phyloP scores from a whole-genome alignment of 768 basidiomycete species.

The Dacryopinax primogenitus region DNA sequence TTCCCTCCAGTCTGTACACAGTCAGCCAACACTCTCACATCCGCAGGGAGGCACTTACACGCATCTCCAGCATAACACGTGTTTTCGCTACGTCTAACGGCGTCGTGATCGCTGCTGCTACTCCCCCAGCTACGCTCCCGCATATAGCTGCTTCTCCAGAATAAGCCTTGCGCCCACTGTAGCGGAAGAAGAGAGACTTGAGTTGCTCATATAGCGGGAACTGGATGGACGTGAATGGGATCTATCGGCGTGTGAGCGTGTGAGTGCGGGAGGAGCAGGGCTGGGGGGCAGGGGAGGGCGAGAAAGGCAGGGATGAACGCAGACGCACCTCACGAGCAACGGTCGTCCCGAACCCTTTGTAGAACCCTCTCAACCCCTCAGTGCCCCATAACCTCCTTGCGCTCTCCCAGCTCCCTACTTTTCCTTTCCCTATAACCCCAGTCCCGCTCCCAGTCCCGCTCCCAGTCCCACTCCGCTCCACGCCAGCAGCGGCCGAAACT shows the following conservation, averaged over 20 bases:
- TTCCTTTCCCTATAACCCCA: too few relatives aligned
- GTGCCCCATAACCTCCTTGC: slow-evolving; percentile 25
- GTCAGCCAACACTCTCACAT: neutral
- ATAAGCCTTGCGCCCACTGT: slow-evolving; percentile 39
- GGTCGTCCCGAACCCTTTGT: slow-evolving; percentile 75
- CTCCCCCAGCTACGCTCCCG: slow-evolving; percentile 79
- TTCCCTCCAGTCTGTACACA: neutral
- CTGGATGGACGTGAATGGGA: slow-evolving; percentile 91
- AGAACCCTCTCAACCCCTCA: slow-evolving; percentile 68
- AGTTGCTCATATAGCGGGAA: slow-evolving; percentile 90
- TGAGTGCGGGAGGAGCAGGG: neutral
- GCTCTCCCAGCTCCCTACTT: slow-evolving; percentile 4
- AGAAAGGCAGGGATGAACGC: slow-evolving; percentile 14
- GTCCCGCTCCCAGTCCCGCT: neutral
- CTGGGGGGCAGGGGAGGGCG: neutral
- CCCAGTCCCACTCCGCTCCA: neutral
- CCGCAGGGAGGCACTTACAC: slow-evolving; percentile 36
- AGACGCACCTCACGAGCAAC: slow-evolving; percentile 50
- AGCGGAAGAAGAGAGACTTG: slow-evolving; percentile 50
- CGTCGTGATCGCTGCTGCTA: slow-evolving; percentile 81
- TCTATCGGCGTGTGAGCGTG: slow-evolving; percentile 35
- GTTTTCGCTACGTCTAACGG: slow-evolving; percentile 96
- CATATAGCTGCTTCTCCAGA: slow-evolving; percentile 52
- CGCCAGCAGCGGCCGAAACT: slow-evolving; percentile 24
- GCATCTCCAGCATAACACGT: slow-evolving; percentile 84